Evolutionary conservation across 768 basidiomycete genomes (phyloP), one percentile per base, ranked within the genome.

Genomic region (Xerocomus spinulosus): DNA sequence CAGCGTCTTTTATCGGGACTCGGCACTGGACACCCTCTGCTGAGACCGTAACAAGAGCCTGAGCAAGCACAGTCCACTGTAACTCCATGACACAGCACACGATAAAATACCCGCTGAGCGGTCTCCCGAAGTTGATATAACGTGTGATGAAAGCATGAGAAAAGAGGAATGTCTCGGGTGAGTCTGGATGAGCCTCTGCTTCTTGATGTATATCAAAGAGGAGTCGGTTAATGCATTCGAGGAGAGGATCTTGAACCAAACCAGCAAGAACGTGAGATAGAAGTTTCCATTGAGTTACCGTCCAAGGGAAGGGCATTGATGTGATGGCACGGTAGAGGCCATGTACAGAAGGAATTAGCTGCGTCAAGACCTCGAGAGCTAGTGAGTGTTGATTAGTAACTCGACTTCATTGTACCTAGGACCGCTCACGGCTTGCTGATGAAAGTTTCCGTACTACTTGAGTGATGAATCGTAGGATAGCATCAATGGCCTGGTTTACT

Each of bases 51-150:
- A 78, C 68, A 23, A 81, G 57, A 8, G 77, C 80, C 64, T 92
- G 90, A 4, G 88, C 83, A 20, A 94, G 78, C 17, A 89, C 74
- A 5, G 89, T 92, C 85, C 89, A 91, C 57, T 87, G 79, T 34
- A 82, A 83, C 64, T 92, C 89, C 56, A 89, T 79, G 38, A 89
- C 81, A 60, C 91, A 92, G 66, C 91, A 93, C n/a, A 92, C 81
- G 46, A 88, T 76, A 56, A 93, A 92, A 61, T 91, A 90, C 9
- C 91, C 89, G 45, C 83, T 90, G 14, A 93, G 71, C 12, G 92
- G 91, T 6, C 91, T 77, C 9, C 84, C 87, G 47, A 77, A 78
- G 9, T 79, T 72, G 15, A 87, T 78, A 66, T 89, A 97, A 44
- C 85, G 83, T 24, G 82, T 77, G 13, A 88, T 72, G 57, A 91